Evolutionary conservation across 495 filamentous ascomycete species (phyloP).

Genomic region (Gamarada debralockiae): DNA sequence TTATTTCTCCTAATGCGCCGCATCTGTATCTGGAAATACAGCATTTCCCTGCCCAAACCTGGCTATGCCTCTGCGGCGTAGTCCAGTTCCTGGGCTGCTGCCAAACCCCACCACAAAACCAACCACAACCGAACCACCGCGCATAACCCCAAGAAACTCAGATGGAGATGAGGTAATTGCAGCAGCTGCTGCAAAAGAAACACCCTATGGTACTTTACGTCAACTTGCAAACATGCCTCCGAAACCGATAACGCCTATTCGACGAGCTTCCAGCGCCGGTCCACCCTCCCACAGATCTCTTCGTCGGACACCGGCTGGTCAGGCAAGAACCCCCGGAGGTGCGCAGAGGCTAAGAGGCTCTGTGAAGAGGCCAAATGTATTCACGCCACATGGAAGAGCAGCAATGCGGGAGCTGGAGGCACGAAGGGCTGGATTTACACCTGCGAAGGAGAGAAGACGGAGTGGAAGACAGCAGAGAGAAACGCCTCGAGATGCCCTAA

Average conservation of each 20-base stretch:
- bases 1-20: too few species aligned
- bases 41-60: too few species aligned
- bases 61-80: too few species aligned
- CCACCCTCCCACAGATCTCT: slow-evolving; percentile 16
- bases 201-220: slow-evolving; percentile 31
- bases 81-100: background rate
- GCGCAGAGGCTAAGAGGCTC: slow-evolving; percentile 24
- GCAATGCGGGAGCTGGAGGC: slow-evolving; percentile 64
- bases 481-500: slow-evolving; percentile 68
- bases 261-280: slow-evolving; percentile 29
- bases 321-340: slow-evolving; percentile 22
- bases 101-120: slow-evolving; percentile 1
- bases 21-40: too few species aligned
- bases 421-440: slow-evolving; percentile 71
- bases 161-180: slow-evolving; percentile 18
- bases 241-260: slow-evolving; percentile 33
- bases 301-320: slow-evolving; percentile 19
- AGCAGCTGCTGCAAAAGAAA: slow-evolving; percentile 19
- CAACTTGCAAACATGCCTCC: slow-evolving; percentile 31
- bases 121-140: slow-evolving; percentile 7
- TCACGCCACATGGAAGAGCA: slow-evolving; percentile 67
- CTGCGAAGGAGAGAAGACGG: slow-evolving; percentile 60
- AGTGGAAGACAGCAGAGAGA: slow-evolving; percentile 68
- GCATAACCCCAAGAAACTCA: slow-evolving; percentile 33
- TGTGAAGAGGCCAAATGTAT: slow-evolving; percentile 39